phyloP scores from a whole-genome alignment of 169 alveolate genomes.

The Cyclospora cayetanensis region DNA sequence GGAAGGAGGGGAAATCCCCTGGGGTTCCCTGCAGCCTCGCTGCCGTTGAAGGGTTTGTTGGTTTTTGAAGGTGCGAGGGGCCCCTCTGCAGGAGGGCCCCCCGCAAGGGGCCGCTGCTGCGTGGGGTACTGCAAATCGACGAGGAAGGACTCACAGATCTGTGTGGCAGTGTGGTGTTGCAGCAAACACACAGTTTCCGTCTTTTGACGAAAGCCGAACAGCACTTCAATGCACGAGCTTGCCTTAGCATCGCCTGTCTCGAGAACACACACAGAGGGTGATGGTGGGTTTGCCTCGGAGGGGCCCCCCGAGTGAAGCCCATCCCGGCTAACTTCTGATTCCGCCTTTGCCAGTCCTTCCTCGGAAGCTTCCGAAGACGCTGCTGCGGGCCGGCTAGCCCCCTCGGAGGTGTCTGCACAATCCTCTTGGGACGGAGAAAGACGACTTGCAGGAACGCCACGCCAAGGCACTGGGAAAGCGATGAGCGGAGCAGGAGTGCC shows the following conservation, averaged over 20 bases:
- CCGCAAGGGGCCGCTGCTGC: not conserved
- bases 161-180: not conserved
- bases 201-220: not conserved
- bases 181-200: not conserved
- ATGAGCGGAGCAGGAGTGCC: constrained; percentile 13
- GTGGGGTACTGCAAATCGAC: not conserved
- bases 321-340: too few species aligned
- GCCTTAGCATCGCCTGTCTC: not conserved
- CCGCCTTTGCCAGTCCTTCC: too few species aligned
- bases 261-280: not conserved
- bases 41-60: constrained; percentile 11
- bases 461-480: constrained; percentile 30
- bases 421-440: too few species aligned
- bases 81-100: constrained; percentile 2
- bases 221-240: not conserved
- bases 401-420: too few species aligned
- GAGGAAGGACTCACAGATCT: not conserved
- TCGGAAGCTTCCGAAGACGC: too few species aligned
- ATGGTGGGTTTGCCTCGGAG: too few species aligned
- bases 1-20: not conserved
- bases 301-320: too few species aligned
- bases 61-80: not conserved
- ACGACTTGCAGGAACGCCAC: not conserved
- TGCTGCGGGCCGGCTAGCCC: too few species aligned
- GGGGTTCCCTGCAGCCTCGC: not conserved